Conservation (phyloP, 371 early-diverging fungal species). For the Batkoa obscura region DNA sequence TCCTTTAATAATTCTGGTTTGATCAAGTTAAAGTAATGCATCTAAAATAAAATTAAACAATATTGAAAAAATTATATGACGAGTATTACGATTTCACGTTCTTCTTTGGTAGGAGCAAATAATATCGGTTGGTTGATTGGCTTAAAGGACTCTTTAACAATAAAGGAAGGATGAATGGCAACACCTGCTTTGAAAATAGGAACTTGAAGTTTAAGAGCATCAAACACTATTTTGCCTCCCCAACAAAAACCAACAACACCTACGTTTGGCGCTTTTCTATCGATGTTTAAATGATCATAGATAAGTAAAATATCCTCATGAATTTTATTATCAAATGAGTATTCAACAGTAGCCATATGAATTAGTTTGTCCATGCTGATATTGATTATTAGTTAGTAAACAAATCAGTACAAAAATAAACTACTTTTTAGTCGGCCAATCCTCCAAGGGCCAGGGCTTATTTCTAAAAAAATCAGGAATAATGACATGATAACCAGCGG, state of each 20-base stretch:
- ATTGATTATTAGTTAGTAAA: not conserved
- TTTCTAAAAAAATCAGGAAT: constrained; percentile 45
- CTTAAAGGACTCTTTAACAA: constrained; percentile 23
- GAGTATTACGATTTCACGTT: constrained; percentile 27
- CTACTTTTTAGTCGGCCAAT: constrained; percentile 5
- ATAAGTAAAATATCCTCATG: not conserved
- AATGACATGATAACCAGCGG: constrained; percentile 30
- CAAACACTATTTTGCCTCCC: not conserved
- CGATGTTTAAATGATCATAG: not conserved
- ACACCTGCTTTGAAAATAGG: constrained; percentile 23
- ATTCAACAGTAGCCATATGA: not conserved
- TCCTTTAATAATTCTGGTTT: constrained; percentile 21
- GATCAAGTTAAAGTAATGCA: not conserved
- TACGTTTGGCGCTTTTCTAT: not conserved
- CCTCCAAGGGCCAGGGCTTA: constrained; percentile 14
- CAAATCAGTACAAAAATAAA: not conserved
- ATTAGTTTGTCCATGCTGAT: not conserved
- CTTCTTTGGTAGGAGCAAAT: constrained; percentile 36
- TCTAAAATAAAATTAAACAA: not conserved
- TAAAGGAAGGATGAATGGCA: constrained; percentile 27
- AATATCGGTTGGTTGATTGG: constrained; percentile 30
- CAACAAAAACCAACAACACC: constrained; percentile 5
- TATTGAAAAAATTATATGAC: not conserved
- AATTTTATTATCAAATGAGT: not conserved
- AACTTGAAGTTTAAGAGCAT: not conserved